Evolutionary conservation across 2,329 filamentous ascomycete species (phyloP), one percentile per base, ranked within the genome.

Genomic region (Verticillium dahliae): DNA sequence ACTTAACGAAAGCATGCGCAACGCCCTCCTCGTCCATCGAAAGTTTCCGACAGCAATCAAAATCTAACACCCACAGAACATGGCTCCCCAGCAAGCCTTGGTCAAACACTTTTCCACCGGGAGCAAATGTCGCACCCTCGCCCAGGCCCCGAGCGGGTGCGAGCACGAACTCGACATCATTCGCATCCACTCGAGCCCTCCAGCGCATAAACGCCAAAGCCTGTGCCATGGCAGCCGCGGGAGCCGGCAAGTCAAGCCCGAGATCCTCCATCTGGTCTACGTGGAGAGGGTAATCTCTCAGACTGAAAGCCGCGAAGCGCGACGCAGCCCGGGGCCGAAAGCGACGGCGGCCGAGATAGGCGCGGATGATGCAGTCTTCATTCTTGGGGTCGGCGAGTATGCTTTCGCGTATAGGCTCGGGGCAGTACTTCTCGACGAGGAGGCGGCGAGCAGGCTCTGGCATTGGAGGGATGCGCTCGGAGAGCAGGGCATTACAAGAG

Each of bases 111-210:
- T 6, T 56, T 61, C 31, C 62, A 31, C 27, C 50, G 2, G 18
- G 54, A 10, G 27, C 10, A 34, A 35, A 56, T 3, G 27, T 33
- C 4, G 15, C 13, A 14, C 13, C 27, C 31, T 34, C 54, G 14
- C 27, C 31, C 54, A 14, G 15, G 11, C 34, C 1, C 63, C 66
- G 7, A 68, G 78, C 2, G 86, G 74, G 62, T 83, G 78, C 56
- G 11, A 58, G 35, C 0, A 86, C 83, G 65, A 85, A 85, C 57
- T 86, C 81, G 2, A 86, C 74, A 56, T 84, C 82, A 39, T 79
- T 80, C 0, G 76, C 82, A 63, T 86, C 81, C 0, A 83, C 67
- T 11, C 70, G 63, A 0, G 73, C 77, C 1, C 65, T 56, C 82
- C 81, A 86, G 14, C 41, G 56, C 56, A 58, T 58, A 2, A 80